Evolutionary conservation across 768 basidiomycete species (phyloP), one percentile per base, ranked within the genome.

Genomic region (Naganishia vaughanmartiniae): DNA sequence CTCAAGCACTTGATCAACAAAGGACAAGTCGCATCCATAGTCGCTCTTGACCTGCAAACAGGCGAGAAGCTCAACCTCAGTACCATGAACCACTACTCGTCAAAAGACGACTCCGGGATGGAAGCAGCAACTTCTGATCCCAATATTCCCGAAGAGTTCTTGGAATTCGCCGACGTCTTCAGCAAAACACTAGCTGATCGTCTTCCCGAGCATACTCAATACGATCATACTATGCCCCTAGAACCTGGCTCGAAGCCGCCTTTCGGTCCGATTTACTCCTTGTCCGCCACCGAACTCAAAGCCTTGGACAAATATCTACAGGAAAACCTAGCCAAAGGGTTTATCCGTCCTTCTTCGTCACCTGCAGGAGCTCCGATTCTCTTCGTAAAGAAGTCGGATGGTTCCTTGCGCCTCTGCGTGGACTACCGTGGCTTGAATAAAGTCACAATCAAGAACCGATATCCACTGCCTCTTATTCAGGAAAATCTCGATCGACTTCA

Each of bases 281-380:
- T 84, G 0, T 80, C 79, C 0, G 77, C 71, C 6, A 39, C 58
- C 0, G 83, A 86, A 72, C 80, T 75, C 5, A 66, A 77, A 17
- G 81, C 77, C 0, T 79, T 85, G 53, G 42, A 57, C 4, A 77
- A 77, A 1, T 85, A 81, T 69, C 63, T 85, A 31, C 76, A 84
- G 21, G 72, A 78, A 15, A 80, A 84, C 56, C 78, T 84, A 48
- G 51, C 46, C 0, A 78, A 75, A 45, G 58, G 58, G 11, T 60
- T 60, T 17, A 60, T 60, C 21, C 33, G 58, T 34, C 21, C 12
- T 1, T 60, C 69, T 30, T 24, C 57, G 0, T 71, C 69, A 19
- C 66, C 74, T n/a, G 26, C 53, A 4, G 70, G 53, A 54, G 53
- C 53, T 54, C 42, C 42, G 42, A 42, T 42, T 15, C 42, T 42